phyloP scores from a whole-genome alignment of 176 grass and related monocot genomes.

The Rhynchospora pubera region DNA sequence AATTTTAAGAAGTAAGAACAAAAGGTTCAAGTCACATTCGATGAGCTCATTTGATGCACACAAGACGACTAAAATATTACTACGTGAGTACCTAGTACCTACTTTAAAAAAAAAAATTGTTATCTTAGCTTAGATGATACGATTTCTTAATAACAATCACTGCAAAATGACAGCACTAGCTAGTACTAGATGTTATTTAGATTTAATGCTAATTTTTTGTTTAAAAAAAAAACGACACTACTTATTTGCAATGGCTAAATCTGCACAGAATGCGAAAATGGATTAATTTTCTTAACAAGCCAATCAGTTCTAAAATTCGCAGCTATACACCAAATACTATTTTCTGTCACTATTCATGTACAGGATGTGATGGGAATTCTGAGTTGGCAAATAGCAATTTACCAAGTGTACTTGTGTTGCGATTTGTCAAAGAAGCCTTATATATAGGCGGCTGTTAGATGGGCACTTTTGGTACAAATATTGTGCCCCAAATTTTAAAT shows the following conservation, averaged over 20 bases:
- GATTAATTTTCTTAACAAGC: no score
- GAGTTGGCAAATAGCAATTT: background rate
- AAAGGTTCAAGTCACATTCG: background rate
- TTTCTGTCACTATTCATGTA: background rate
- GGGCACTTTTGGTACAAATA: slow-evolving; percentile 5
- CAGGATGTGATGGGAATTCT: background rate
- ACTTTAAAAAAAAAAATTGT: background rate
- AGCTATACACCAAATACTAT: no score
- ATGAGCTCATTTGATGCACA: background rate
- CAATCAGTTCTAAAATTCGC: no score
- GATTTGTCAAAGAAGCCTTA: slow-evolving; percentile 10
- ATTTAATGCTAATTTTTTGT: no score
- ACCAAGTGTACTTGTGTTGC: background rate
- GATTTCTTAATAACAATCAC: background rate
- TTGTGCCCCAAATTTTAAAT: background rate
- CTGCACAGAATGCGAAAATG: no score
- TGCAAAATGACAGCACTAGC: background rate
- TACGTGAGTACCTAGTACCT: background rate
- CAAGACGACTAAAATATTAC: background rate
- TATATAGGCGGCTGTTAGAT: background rate
- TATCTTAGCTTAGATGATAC: background rate
- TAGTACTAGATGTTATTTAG: background rate
- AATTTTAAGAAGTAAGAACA: background rate
- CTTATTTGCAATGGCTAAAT: no score
- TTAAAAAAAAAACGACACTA: no score